phyloP scores from a whole-genome alignment of 495 filamentous ascomycete genomes.

The Penicillium angulare region DNA sequence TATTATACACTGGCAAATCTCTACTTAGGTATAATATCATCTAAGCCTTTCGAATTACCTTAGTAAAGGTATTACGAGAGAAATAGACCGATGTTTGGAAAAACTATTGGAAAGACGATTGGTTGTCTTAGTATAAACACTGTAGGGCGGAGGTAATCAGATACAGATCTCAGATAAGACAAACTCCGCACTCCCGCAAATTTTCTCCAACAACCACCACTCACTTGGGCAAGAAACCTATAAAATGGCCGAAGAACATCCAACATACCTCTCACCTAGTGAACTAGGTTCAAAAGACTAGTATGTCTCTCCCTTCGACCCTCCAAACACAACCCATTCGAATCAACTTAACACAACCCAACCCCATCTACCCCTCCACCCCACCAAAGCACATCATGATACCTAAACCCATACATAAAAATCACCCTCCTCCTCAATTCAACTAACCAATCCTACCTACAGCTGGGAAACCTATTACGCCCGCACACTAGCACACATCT shows the following conservation, averaged over 20 bases:
- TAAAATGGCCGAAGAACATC: constrained; percentile 36
- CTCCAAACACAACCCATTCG: background rate
- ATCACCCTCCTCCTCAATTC: too few species aligned
- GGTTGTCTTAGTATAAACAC: background rate
- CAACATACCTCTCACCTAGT: constrained; percentile 48
- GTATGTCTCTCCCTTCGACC: constrained; percentile 27
- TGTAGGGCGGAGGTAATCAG: constrained; percentile 9
- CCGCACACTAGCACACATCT: constrained; percentile 41
- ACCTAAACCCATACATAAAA: background rate
- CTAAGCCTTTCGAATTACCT: too few species aligned
- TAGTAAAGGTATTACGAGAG: too few species aligned
- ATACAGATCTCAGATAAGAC: constrained; percentile 16
- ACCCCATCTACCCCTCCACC: background rate
- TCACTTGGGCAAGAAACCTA: too few species aligned
- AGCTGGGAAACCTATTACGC: constrained; percentile 51
- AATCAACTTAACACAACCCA: background rate
- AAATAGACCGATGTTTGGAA: too few species aligned
- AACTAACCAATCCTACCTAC: constrained; percentile 2
- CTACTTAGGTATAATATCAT: too few species aligned
- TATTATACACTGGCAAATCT: too few species aligned
- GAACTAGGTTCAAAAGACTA: constrained; percentile 56
- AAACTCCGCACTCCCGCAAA: constrained; percentile 6
- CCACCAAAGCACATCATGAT: background rate
- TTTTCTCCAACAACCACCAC: constrained; percentile 16
- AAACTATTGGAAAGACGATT: too few species aligned